Evolutionary conservation across 257 asterid species (phyloP).

Genomic region (Cordia subcordata): DNA sequence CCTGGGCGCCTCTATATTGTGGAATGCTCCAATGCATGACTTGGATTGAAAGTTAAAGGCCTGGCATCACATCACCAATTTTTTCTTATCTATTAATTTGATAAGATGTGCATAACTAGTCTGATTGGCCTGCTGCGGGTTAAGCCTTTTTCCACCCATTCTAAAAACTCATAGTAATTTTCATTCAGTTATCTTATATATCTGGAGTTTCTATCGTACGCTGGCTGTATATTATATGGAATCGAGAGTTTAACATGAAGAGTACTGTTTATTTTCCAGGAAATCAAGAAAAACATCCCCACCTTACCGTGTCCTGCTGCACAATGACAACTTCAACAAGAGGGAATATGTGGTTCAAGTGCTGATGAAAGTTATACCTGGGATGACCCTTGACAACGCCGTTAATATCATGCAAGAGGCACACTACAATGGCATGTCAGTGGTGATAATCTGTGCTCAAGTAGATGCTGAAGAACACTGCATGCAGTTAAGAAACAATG

Average conservation of each 20-base stretch:
- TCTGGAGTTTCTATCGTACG: no score
- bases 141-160: no score
- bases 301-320: conserved; percentile 84
- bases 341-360: conserved; percentile 98
- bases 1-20: no score
- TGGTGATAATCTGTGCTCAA: conserved; percentile 85
- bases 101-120: no score
- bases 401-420: conserved; percentile 98
- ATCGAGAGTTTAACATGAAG: background rate
- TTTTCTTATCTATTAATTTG: no score
- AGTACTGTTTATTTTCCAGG: conserved; percentile 34
- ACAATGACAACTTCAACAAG: conserved; percentile 78
- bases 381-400: conserved; percentile 89
- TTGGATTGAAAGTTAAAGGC: no score
- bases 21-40: no score
- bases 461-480: conserved; percentile 93
- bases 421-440: conserved; percentile 69
- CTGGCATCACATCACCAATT: no score
- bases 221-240: background rate
- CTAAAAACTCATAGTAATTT: no score
- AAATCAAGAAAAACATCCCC: conserved; percentile 84
- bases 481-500: conserved; percentile 83
- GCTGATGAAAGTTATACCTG: conserved; percentile 93
- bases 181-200: no score
- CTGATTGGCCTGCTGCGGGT: no score